Base-by-base conservation (phyloP, 1,284 basidiomycete species). In the Mycosarcoma maydis region DNA sequence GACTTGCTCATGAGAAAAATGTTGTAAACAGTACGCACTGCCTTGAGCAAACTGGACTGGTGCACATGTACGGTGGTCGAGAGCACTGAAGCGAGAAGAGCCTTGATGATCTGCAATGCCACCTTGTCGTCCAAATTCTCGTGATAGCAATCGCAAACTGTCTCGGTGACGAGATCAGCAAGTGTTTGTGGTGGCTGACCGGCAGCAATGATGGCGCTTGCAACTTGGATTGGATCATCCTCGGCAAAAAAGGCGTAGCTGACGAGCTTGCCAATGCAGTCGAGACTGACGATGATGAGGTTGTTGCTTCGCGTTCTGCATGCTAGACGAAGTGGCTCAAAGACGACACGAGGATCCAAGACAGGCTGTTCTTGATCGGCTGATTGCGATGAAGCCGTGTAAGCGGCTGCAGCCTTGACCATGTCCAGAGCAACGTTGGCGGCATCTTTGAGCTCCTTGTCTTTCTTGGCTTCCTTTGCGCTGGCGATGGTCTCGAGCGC, bases 1-100 rank as follows among this genome's bases (percentile, higher is more conserved):
- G 60, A 72, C 52, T 77, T 78, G 57, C 71, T 73, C 55, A 78
- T 72, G 10, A 81, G 57, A 52, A 79, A 81, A 58, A 81, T 72
- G 55, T 81, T 80, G 72, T 81, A 81, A 29, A 79, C 77, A 6
- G 80, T 81, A n/a, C 79, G 66, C 3, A 81, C 77, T 24, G 94
- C 75, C 46, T 78, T 80, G 34, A 81, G 68, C 45, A 81, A 48
- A 26, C 73, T 77, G 24, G 74, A 73, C 60, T 81, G 80, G 39
- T 80, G 79, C 10, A 80, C 79, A 27, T 75, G 77, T 33, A 78
- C 72, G 17, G 58, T 56, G 14, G 73, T 77, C 4, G 78, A 78
- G 3, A 81, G 56, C 20, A 81, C 78, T 16, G 76, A 74, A 4
- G 78, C 71, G 9, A 81, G 72, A 6, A 81, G 70, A 9, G 80